Evolutionary conservation across 1,284 basidiomycete species (phyloP), one percentile per base, ranked within the genome.

Genomic region (Athelia sp.): DNA sequence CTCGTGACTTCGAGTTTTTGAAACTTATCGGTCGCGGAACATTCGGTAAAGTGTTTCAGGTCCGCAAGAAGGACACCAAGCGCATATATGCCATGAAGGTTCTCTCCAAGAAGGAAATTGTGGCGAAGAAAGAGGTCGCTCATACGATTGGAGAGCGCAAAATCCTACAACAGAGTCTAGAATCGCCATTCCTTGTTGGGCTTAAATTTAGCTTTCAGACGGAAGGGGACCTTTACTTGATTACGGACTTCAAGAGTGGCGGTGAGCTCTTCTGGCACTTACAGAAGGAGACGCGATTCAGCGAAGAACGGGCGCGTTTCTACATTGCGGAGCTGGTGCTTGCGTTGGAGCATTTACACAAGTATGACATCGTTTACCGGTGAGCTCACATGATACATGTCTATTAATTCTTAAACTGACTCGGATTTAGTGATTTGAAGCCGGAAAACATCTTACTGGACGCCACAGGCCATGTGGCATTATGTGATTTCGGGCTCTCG

Each of bases 11-110:
- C 63, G 97, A 99, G 62, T 98, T 98, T 72, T 83, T 99, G 64
- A 98, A 98, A 69, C 87, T 99, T 57, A 99, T 99, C 69, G 97
- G 97, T 44, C 87, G 93, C 47, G 97, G 97, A 4, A 99, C 97
- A 0, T 99, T 99, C 66, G 97, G 97, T n/a, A 89, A 92, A 46
- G 96, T 99, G 19, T 99, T 98, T 78, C 97, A 99, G 70, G 96
- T 99, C 35, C 90, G 96, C 53, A 99, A 99, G 73, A 86, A 80
- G 66, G 96, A 99, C 73, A 99, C 97, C 42, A 90, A 93, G 67
- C 90, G 97, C 47, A 99, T 99, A 73, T 99, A 98, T 72, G 97
- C 97, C 49, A 99, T 99, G 96, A 99, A 99, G 67, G 92, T 99
- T 45, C 80, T 99, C 31, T 95, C 91, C 34, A 99, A 99, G 75